A percentile compares a stretch with the other conserved stretches of the same genome.
These are phyloP conservation scores for Gracilariopsis chorda DNA, from an alignment of 23 red algal genomes.

Conservation along the genomic window DNA sequence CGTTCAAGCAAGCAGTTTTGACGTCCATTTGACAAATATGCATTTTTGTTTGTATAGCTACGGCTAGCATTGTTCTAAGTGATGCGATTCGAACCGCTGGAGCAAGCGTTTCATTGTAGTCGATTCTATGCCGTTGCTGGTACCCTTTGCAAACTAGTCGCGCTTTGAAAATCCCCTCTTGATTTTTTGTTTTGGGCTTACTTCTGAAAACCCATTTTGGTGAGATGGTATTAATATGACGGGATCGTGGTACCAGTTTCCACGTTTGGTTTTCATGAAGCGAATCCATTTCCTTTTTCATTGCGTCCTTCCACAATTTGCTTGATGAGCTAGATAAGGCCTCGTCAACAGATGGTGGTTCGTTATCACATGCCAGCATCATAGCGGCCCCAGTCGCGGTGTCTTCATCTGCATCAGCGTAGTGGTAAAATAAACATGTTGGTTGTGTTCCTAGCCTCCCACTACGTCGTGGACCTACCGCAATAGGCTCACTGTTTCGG, in stretches of 20 bases:
- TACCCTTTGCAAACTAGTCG: background rate
- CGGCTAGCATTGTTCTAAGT: background rate
- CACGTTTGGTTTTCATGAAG: background rate
- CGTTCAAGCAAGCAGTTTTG: constrained; percentile 1
- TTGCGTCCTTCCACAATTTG: background rate
- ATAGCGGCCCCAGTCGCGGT: background rate
- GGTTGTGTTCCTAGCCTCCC: background rate
- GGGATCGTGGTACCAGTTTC: background rate
- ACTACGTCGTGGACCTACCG: background rate
- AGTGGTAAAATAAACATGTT: background rate
- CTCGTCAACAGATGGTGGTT: no score
- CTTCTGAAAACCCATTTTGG: background rate
- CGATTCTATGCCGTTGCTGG: background rate
- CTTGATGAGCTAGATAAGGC: no score
- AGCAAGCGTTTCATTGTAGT: background rate
- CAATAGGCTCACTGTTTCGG: background rate
- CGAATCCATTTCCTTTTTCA: background rate
- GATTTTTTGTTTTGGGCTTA: no score
- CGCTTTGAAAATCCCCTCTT: no score
- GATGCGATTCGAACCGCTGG: background rate
- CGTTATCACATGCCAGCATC: background rate
- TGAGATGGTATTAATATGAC: background rate
- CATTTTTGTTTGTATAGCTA: background rate
- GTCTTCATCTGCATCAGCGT: background rate
- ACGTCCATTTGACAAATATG: background rate